Base-by-base conservation (phyloP, 73 alveolate genomes). In the Breviolum minutum region DNA sequence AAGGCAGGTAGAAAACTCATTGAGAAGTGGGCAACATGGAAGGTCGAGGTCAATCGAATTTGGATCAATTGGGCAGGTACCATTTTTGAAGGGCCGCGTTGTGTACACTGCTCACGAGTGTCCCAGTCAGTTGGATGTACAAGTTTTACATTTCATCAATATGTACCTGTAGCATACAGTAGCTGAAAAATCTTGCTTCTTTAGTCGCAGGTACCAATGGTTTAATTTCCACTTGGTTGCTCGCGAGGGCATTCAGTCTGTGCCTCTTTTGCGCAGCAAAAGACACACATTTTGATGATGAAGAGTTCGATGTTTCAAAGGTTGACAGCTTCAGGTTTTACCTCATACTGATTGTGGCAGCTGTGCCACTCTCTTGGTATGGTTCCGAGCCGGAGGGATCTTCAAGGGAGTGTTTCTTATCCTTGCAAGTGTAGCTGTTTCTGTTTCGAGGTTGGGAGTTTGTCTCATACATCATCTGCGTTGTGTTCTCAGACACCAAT, bases 21-120 rank as follows among this genome's bases (percentile, higher is more conserved):
- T 77, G 8, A 22, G 26, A 17, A 6, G 68, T 40, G 54, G 54
- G 54, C 3, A 3, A 40, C 54, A 40, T 40, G 54, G 54, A 40
- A 40, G 54, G 54, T 40, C 54, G 54, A 40, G 54, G 54, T 40
- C 54, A 40, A 40, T 40, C 54, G 54, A 40, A 40, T 40, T 40
- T 62, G 74, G 48, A 68, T 3, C 9, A 11, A 63, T n/a, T 22
- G 29, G 10, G 48, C 62, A 90, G 97, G 97, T 90, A 8, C 97
- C 97, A 7, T 90, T 90, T 17, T 29, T 90, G 63, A 19, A 54
- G 11, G 97, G 97, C 24, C 97, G 97, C 10, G 60, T 71, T 24
- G 79, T 90, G 8, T 90, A 90, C 77, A 90, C 97, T 54, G 97
- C 88, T n/a, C 97, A 90, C 30, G 97, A 90, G 97, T 89, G 96